Percentiles rank a stretch among this genome's conserved stretches.
Conservation (phyloP, 139 green algal genomes). For the Chlorella sp. region DNA sequence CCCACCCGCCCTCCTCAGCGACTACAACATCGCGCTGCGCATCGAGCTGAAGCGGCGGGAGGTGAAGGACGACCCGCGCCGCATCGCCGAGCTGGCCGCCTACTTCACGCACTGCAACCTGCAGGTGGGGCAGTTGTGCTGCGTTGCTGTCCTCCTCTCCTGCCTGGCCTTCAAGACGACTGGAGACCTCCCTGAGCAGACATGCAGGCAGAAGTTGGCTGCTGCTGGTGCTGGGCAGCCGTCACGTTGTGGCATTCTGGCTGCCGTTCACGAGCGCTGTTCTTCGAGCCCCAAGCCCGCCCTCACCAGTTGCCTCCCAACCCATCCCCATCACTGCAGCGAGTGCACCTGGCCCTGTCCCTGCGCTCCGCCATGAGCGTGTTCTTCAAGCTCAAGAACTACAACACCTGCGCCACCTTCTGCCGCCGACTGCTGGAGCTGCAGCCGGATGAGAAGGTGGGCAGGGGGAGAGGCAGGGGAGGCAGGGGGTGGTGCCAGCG, state of each 20-base stretch:
- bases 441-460: conserved; percentile 88
- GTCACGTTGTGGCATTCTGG: no score
- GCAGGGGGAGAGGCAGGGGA: background rate
- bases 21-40: conserved; percentile 94
- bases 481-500: background rate
- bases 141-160: no score
- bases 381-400: conserved; percentile 98
- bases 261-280: no score
- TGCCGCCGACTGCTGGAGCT: conserved; percentile 96
- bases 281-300: no score
- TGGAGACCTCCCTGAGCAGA: no score
- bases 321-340: no score
- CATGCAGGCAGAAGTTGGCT: no score
- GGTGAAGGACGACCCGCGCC: conserved; percentile 70
- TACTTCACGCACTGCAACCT: conserved; percentile 98
- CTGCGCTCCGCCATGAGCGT: conserved; percentile 93
- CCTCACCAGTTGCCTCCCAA: no score
- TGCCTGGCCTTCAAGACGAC: no score
- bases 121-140: no score
- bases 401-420: conserved; percentile 89
- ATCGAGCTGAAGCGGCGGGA: conserved; percentile 95
- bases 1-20: conserved; percentile 54
- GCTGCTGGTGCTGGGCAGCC: no score
- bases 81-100: conserved; percentile 93
- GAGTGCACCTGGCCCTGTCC: conserved; percentile 88